Base-by-base conservation (phyloP, 192 early-diverging fungal genomes). In the Coemansia sp. region DNA sequence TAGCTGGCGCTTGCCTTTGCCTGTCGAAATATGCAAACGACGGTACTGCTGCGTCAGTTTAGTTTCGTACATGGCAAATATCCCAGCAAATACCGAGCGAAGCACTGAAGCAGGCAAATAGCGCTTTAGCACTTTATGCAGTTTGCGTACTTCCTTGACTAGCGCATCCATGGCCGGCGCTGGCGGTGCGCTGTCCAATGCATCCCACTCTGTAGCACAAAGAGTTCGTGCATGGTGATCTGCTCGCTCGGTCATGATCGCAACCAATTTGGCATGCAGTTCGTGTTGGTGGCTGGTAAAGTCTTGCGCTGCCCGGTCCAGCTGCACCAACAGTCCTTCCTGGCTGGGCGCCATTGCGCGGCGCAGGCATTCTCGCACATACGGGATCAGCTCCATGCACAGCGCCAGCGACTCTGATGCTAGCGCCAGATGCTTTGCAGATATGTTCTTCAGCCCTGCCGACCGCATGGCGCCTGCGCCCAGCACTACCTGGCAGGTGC, bases 361-460 rank as follows among this genome's bases (percentile, higher is more conserved):
- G 9, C 87, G 83, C 24, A 99, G 82, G 56, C 87, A 90, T 24
- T 87, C 84, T 57, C 89, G 89, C 17, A 97, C 65, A 54, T 87
- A 86, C 21, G 97, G 96, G 22, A 94, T 92, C 37, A 96, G 74
- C 48, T 90, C 88, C 62, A 94, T 90, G 67, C 96, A 91, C 5
- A 92, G 78, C 21, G 89, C 92, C 10, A 99, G 80, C 11, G 95
- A 92, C 83, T 97, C 95, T 4, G 95, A 92, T 0, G 95, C 93
- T 60, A 99, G 78, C 10, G 95, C 94, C 56, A 99, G 79, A 75
- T 99, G 97, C 59, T 94, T 94, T 9, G 97, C 97, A 3, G 94
- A 91, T 29, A 99, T 99, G 72, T 93, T 95, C 60, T 96, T 94
- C 21, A 99, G 75, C 19, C 97, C 97, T 9, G 95, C 96, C n/a